phyloP scores from a whole-genome alignment of 371 early-diverging fungal species.

The Synchytrium microbalum region DNA sequence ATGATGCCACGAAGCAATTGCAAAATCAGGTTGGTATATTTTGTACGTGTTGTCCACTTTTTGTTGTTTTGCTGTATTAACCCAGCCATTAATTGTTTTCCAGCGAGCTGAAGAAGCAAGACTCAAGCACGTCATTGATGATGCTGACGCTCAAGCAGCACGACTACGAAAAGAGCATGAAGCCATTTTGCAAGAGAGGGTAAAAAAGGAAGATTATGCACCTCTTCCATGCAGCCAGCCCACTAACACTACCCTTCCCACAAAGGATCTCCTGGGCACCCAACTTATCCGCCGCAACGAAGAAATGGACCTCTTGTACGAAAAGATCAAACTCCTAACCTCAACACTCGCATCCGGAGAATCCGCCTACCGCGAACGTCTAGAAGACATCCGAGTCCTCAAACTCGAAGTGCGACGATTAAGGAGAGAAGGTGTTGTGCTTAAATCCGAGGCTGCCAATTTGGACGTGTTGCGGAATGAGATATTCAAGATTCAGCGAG shows the following conservation, averaged over 20 bases:
- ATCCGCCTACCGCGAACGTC: conserved; percentile 31
- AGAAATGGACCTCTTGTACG: conserved; percentile 41
- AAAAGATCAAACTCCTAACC: conserved; percentile 37
- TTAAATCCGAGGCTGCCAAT: conserved; percentile 18
- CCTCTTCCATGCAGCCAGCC: too few species aligned
- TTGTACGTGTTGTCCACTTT: too few species aligned
- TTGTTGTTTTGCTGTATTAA: too few species aligned
- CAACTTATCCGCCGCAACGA: conserved; percentile 43
- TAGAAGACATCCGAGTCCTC: conserved; percentile 11
- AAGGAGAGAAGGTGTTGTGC: conserved; percentile 9
- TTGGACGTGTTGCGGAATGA: conserved; percentile 20
- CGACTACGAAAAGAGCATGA: conserved; percentile 23
- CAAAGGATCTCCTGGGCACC: conserved; percentile 36
- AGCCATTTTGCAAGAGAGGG: background rate
- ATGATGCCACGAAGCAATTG: conserved; percentile 36
- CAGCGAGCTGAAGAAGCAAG: conserved; percentile 41
- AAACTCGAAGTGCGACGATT: background rate
- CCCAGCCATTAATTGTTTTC: too few species aligned
- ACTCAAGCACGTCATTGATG: conserved; percentile 45
- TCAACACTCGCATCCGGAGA: conserved; percentile 34
- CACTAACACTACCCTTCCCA: too few species aligned
- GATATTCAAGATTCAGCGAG: conserved; percentile 27
- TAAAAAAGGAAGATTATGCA: too few species aligned
- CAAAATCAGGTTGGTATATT: background rate
- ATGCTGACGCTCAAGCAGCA: conserved; percentile 42